A percentile compares a stretch with the other conserved stretches of the same genome.
Evolutionary conservation across 345 rosid species (phyloP).

Genomic region (Eucalyptus shirleyi): DNA sequence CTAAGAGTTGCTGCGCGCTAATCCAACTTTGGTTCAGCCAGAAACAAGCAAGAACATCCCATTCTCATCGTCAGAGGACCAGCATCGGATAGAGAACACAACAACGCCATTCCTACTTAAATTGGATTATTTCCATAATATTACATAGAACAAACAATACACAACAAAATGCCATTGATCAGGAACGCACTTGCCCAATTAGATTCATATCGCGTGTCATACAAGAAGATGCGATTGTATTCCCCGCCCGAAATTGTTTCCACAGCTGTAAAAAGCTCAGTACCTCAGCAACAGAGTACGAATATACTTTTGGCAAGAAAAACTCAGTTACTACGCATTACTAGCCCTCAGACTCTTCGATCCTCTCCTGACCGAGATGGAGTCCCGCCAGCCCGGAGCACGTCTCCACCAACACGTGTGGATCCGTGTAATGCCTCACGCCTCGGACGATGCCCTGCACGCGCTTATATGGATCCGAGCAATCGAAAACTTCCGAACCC

Average conservation of each 20-base stretch:
- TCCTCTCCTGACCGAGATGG: conserved; percentile 24
- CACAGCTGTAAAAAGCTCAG: neutral
- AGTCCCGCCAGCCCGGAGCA: conserved; percentile 25
- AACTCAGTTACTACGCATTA: neutral
- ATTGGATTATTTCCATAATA: neutral
- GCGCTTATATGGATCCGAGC: conserved; percentile 32
- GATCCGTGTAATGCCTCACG: conserved; percentile 51
- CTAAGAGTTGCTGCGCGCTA: neutral
- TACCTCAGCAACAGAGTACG: neutral
- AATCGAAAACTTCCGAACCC: conserved; percentile 30
- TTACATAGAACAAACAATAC: neutral
- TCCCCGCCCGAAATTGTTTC: neutral
- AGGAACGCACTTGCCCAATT: neutral
- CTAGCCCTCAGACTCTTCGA: conserved; percentile 15
- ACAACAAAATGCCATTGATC: neutral
- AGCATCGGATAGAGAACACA: neutral
- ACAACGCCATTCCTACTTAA: neutral
- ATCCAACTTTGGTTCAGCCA: neutral
- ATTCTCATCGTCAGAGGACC: neutral
- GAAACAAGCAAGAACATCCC: neutral
- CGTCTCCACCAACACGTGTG: conserved; percentile 38
- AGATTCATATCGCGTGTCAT: neutral
- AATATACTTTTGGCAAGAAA: neutral
- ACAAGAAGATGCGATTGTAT: neutral
- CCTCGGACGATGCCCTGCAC: conserved; percentile 43